Conservation (phyloP, 129 eudicot genomes). For the Tagetes patula region DNA sequence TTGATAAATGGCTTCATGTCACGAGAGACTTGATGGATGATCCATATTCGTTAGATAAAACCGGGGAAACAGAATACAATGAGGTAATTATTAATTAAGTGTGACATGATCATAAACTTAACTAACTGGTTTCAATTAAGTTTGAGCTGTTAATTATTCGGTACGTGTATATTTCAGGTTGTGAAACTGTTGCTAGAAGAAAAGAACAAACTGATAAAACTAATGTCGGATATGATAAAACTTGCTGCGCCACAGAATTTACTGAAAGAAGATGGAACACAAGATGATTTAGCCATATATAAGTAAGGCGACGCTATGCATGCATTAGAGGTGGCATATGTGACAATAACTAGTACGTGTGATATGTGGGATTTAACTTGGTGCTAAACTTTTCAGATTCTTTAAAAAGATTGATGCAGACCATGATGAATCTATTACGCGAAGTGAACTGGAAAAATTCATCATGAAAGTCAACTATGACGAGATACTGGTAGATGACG, state of each 20-base stretch:
- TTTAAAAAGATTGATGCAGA: constrained; percentile 44
- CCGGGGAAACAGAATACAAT: constrained; percentile 18
- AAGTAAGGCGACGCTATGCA: background rate
- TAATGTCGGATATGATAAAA: constrained; percentile 16
- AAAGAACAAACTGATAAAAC: constrained; percentile 2
- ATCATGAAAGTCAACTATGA: constrained; percentile 37
- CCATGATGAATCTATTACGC: constrained; percentile 36
- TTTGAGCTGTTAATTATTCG: background rate
- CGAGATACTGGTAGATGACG: constrained; percentile 38
- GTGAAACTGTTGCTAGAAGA: constrained; percentile 26
- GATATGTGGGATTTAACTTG: background rate
- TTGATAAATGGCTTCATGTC: constrained; percentile 25
- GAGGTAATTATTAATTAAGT: constrained; percentile 5
- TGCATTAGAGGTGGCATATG: background rate
- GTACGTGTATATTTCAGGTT: constrained; percentile 14
- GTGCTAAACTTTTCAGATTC: constrained; percentile 31
- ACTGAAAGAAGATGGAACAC: background rate
- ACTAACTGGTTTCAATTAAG: background rate
- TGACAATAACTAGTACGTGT: background rate
- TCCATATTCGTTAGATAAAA: constrained; percentile 27
- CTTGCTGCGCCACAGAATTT: background rate
- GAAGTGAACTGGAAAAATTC: constrained; percentile 40
- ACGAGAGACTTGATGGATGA: constrained; percentile 29
- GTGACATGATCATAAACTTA: background rate
- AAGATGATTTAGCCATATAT: constrained; percentile 8